phyloP scores from a whole-genome alignment of 306 rosid genomes.

The Castanea mollissima region DNA sequence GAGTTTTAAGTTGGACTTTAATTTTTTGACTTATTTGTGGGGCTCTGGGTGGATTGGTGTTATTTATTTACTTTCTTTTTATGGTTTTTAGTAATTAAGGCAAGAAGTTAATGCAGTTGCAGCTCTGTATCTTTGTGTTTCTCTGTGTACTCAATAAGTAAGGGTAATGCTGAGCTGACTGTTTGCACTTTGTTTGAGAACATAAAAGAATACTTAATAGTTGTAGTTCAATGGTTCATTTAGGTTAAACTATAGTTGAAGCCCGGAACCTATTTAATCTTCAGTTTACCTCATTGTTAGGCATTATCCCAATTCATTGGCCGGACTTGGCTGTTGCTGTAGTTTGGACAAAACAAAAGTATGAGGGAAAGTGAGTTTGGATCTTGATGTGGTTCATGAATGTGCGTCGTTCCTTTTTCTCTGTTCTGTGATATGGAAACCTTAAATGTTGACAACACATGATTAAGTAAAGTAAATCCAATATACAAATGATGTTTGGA shows the following conservation, averaged over 20 bases:
- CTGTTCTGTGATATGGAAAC: neutral
- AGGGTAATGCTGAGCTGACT: neutral
- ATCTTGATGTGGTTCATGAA: neutral
- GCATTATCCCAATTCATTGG: neutral
- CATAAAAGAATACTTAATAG: neutral
- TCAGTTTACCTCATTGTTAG: neutral
- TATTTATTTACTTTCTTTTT: neutral
- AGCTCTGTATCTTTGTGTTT: neutral
- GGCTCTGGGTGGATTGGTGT: neutral
- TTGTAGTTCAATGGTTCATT: neutral
- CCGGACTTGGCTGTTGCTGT: neutral
- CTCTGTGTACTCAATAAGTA: neutral
- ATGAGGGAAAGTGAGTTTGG: neutral
- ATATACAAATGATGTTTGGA: conserved; percentile 1
- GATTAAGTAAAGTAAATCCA: neutral
- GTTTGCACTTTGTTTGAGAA: neutral
- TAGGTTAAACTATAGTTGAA: neutral
- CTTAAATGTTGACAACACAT: neutral
- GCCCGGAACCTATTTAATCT: neutral
- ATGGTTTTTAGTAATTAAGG: neutral
- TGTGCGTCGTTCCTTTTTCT: neutral
- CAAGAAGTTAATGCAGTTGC: neutral
- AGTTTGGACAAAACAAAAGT: neutral
- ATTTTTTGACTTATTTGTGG: neutral
- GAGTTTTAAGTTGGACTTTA: conserved; percentile 8